Base-by-base conservation (phyloP, 371 early-diverging fungal species). In the Mortierella sp. region DNA sequence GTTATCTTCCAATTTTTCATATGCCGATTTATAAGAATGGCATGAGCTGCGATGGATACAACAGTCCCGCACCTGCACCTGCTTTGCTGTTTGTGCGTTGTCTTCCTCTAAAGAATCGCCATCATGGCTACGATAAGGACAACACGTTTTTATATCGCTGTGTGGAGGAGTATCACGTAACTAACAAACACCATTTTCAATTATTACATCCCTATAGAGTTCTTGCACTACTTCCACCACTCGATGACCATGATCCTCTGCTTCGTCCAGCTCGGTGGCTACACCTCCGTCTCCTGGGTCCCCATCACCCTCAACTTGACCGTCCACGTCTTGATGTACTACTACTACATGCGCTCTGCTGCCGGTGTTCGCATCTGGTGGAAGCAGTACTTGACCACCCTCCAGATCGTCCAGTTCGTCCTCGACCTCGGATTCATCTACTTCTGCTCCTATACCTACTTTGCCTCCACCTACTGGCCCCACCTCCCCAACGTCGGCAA, bases 261-360 rank as follows among this genome's bases (percentile, higher is more conserved):
- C 91, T 97, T 90, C 83, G 91, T 94, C 76, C 96, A 97, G 87
- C 91, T 97, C 41, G 91, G 91, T 51, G 98, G 97, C 10, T 89
- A 91, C 49, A 95, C 96, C 44, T 91, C 97, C 49, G 96, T 97
- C 87, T 93, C 93, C 2, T 96, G 95, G 95, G 95, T 95, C 24
- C 93, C 94, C 68, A 94, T 96, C 75, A 82, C 88, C 7, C 90
- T 97, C 70, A 97, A 97, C 90, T 91, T 97, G 90, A 91, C 93
- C 46, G 97, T 97, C n/a, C 98, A 97, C 87, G 96, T 97, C 63
- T 89, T 96, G 83, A 97, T 97, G 97, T 96, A 96, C 90, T 96
- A 95, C 88, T 97, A 96, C 90, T 97, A 97, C 90, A 96, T 94
- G 90, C 94, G 96, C 76, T 95, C 97, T 12, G 94, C 96, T 72